Evolutionary conservation across 1,284 basidiomycete genomes (phyloP).

Genomic region (Polyporus tsugae): DNA sequence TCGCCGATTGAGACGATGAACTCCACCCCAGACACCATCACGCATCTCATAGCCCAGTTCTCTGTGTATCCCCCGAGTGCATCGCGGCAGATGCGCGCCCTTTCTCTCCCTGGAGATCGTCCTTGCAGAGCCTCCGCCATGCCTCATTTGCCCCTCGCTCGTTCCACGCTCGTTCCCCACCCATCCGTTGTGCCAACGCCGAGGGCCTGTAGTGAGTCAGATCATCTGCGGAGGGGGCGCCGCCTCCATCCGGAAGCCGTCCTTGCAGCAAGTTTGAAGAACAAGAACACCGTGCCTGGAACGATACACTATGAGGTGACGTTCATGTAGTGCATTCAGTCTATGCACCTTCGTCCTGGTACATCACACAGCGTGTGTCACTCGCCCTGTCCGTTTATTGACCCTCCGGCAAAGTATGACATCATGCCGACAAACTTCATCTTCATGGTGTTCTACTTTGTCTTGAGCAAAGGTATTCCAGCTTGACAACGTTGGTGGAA

Average conservation of each 20-base stretch:
- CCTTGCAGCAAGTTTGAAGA: too few relatives aligned
- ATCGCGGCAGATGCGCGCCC: slow-evolving; percentile 66
- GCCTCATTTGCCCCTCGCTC: slow-evolving; percentile 22
- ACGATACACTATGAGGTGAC: too few relatives aligned
- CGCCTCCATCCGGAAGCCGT: too few relatives aligned
- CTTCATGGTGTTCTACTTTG: slow-evolving; percentile 67
- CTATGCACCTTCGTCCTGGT: slow-evolving; percentile 64
- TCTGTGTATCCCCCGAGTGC: slow-evolving; percentile 61
- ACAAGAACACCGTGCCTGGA: too few relatives aligned
- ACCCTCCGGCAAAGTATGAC: slow-evolving; percentile 57
- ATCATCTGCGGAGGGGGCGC: slow-evolving; percentile 87
- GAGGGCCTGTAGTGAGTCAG: slow-evolving; percentile 69
- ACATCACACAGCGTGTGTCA: slow-evolving; percentile 30
- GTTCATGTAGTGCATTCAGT: slow-evolving; percentile 68
- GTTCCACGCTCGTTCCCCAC: too few relatives aligned
- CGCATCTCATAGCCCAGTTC: slow-evolving; percentile 56
- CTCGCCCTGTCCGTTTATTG: neutral
- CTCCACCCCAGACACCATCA: slow-evolving; percentile 40
- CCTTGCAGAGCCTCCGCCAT: slow-evolving; percentile 33
- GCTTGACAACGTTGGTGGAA: neutral
- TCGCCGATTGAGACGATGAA: slow-evolving; percentile 14
- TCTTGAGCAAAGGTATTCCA: slow-evolving; percentile 64
- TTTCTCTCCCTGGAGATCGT: slow-evolving; percentile 32
- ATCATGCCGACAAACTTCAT: slow-evolving; percentile 61
- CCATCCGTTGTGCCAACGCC: too few relatives aligned